These are phyloP conservation scores for Trypanosoma mega DNA, from an alignment of 208 protist genomes.

Conservation along the genomic window DNA sequence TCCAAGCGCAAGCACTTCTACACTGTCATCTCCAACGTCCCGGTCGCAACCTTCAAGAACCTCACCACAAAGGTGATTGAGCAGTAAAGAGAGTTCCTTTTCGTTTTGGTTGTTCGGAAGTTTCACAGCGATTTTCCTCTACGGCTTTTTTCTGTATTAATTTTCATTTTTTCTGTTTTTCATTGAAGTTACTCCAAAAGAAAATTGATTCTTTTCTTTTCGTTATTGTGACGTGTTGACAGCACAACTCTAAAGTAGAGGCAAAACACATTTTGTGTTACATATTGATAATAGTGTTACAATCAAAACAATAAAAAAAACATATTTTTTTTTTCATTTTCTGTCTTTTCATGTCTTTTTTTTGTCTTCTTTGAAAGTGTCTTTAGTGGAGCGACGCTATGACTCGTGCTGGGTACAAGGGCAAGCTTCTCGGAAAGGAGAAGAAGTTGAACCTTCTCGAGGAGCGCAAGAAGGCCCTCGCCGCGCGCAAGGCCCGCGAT, in stretches of 20 bases:
- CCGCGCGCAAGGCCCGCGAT: constrained; percentile 80
- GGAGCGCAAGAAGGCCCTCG: constrained; percentile 64
- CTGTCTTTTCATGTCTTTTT: constrained; percentile 1
- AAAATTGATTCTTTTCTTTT: constrained; percentile 15
- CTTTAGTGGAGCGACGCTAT: constrained; percentile 32
- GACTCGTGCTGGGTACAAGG: constrained; percentile 80
- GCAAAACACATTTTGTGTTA: too few species aligned
- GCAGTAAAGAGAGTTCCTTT: too few species aligned
- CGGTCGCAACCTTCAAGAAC: constrained; percentile 80
- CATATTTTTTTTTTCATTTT: constrained; percentile 9
- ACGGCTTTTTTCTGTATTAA: too few species aligned
- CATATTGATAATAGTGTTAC: too few species aligned
- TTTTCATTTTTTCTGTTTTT: constrained; percentile 3
- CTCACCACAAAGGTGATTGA: constrained; percentile 80
- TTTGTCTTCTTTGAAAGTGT: constrained; percentile 20
- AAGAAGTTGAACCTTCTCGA: constrained; percentile 78
- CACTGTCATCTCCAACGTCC: constrained; percentile 89
- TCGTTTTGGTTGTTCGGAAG: too few species aligned
- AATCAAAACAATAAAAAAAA: not conserved
- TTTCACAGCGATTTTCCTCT: not conserved
- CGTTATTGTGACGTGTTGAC: not conserved
- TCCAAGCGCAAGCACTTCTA: constrained; percentile 89
- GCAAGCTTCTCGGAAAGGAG: constrained; percentile 80
- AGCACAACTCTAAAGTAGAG: not conserved
- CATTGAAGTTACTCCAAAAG: too few species aligned